Evolutionary conservation across 192 early-diverging fungal genomes (phyloP), one percentile per base, ranked within the genome.

Genomic region (Coemansia sp.): DNA sequence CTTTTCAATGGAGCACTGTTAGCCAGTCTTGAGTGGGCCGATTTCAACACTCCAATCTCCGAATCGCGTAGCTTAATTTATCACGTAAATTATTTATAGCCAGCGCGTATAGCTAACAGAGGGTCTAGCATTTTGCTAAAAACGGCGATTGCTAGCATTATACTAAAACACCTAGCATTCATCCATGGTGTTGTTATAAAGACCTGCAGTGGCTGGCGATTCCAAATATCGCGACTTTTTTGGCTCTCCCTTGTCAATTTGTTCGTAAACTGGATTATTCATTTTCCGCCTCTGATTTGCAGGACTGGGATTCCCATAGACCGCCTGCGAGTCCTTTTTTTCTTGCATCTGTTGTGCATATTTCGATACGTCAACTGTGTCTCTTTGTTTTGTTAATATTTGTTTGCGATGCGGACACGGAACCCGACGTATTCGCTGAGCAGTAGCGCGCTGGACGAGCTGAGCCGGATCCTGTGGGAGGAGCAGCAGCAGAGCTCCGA

Each of bases 381-480:
- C 14, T 7, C 40, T 31, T 17, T 17, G 54, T 6, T 3, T 26
- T 40, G 9, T 31, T 42, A 42, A 42, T 42, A 15, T 42, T 11
- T 15, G 10, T 15, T 42, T 42, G 12, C 12, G 15, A 60, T 65
- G 69, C 31, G 49, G 17, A 28, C 55, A 20, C 66, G 57, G 25
- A 53, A 48, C 40, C 59, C 42, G n/a, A 61, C 59, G 59, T 62
- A 51, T 42, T 69, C 67, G 36, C 60, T 69, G 17, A 75, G 64
- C 50, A 66, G 67, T 28, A 75, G 67, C 48, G 67, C 67, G 10
- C n/a, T 69, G 11, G 67, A 75, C 34, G 59, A 65, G 37, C 49
- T 69, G 46, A 38, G 46, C 10, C 50, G 21, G 9, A 59, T 57
- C 11, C 37, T 38, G 58, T 63, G 51, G 36, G 5, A 56, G 52